Conservation (phyloP, 1,139 yeast species). For the Debaryomyces nepalensis region DNA sequence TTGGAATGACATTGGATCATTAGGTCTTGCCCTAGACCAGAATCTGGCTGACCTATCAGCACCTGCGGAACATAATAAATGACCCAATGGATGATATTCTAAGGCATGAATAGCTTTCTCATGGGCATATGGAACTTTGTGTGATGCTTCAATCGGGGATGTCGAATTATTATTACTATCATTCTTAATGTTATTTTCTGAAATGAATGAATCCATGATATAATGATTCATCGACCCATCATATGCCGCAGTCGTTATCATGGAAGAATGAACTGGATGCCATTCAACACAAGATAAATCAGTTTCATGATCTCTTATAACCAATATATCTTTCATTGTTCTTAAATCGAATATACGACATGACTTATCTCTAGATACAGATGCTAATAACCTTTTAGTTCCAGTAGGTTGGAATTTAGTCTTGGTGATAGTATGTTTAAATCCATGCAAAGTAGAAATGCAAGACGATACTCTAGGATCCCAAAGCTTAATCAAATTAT, state of each 20-base stretch:
- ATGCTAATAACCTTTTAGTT: conserved; percentile 71
- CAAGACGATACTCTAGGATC: conserved; percentile 84
- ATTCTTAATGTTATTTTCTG: conserved; percentile 22
- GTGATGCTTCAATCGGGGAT: conserved; percentile 54
- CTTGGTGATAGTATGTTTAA: conserved; percentile 88
- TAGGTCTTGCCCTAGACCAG: conserved; percentile 94
- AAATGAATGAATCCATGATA: conserved; percentile 59
- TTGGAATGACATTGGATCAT: conserved; percentile 80
- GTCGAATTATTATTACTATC: conserved; percentile 17
- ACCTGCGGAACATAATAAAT: conserved; percentile 87
- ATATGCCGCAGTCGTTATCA: conserved; percentile 84
- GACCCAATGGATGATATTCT: conserved; percentile 94
- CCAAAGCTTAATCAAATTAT: conserved; percentile 91
- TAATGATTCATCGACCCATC: conserved; percentile 88
- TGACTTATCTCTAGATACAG: conserved; percentile 87
- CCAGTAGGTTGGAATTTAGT: conserved; percentile 82
- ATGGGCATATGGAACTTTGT: conserved; percentile 86
- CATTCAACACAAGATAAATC: conserved; percentile 87
- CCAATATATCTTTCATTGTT: conserved; percentile 75
- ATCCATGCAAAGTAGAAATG: conserved; percentile 83
- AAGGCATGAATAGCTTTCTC: conserved; percentile 90
- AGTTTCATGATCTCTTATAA: conserved; percentile 78
- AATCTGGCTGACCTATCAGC: conserved; percentile 93
- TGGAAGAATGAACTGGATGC: conserved; percentile 88
- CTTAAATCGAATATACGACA: conserved; percentile 87